Base-by-base conservation (phyloP, 176 grass and related monocot genomes). In the Metroxylon sagu region DNA sequence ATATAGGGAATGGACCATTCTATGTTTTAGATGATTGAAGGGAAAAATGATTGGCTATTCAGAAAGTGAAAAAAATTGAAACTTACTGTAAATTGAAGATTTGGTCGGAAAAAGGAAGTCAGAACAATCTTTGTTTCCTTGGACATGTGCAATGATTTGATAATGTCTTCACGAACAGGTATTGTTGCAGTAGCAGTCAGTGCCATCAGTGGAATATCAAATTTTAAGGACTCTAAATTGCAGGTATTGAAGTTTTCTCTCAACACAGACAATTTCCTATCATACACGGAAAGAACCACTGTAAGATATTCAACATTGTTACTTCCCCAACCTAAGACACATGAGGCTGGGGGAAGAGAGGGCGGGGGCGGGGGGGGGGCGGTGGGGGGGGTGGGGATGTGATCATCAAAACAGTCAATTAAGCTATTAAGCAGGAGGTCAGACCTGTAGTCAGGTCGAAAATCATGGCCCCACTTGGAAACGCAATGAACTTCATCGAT, bases 391-490 rank as follows among this genome's bases (percentile, higher is more conserved):
- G 23, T 3, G 5, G 3, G 12, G 23, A 56, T 2, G 16, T 7
- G 12, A 18, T 56, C 19, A 7, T 23, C 19, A 14, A 23, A 6
- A 25, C 5, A 56, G 53, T 14, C 6, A 56, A 19, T 69, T 56
- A 85, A 72, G 66, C 29, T 55, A 88, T 75, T 1, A 18, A 76
- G 73, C 50, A 80, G n/a, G 70, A 80, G 70, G 74, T 53, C 75
- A 76, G 67, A 97, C 92, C 87, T 85, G 77, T 91, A 97, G 62
- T 88, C 72, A 65, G 92, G 92, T 67, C 92, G 84, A 79, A 96
- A 97, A 82, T 97, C 87, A 1, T 97, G 92, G 26, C 92, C 92
- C 92, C 92, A 97, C 70, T 97, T 97, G 53, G 87, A 97, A 79
- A 91, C 83, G 70, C 92, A 97, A 61, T 91, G 92, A 74, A 77